Evolutionary conservation across 306 rosid genomes (phyloP), one percentile per base, ranked within the genome.

Genomic region (Inga leiocalycina): DNA sequence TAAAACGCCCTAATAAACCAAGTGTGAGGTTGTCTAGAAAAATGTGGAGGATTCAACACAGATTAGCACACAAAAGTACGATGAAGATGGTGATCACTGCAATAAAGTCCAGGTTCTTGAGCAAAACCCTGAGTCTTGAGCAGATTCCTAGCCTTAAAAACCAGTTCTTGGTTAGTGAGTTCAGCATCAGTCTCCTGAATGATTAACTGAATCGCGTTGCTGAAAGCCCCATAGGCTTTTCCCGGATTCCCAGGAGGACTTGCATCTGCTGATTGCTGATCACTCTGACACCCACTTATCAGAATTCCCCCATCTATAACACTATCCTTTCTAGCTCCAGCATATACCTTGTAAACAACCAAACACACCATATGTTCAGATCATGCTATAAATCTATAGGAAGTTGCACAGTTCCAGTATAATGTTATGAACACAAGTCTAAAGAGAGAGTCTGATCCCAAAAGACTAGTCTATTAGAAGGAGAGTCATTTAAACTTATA

Each of bases 251-350:
- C 97, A 0, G 81, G 4, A 13, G 97, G 97, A 71, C 86, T 78
- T 8, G 98, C 97, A 87, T 93, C 97, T 0, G 98, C 97, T 2
- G 97, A 93, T 19, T 97, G 93, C 77, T 94, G 90, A 68, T 89
- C 82, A 2, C 91, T 95, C 70, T 95, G 98, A 80, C 95, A 95
- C 52, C 98, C 98, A 57, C 95, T 93, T 7, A 95, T 72, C 78
- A 95, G 85, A 76, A 95, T 91, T 54, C 97, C 97, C 44, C 82
- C 79, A 9, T 87, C 90, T 0, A 88, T 78, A 45, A 81, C 41
- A 3, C 68, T 81, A 0, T 84, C 78, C 79, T 75, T 91, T 43
- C 80, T 43, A 49, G 91, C 79, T 74, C 92, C 91, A 3, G 97
- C 94, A 71, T 91, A 89, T 9, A 43, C 75, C 75, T 70, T 69